phyloP scores from a whole-genome alignment of 2,329 filamentous ascomycete species.

The Rutstroemia sp. region DNA sequence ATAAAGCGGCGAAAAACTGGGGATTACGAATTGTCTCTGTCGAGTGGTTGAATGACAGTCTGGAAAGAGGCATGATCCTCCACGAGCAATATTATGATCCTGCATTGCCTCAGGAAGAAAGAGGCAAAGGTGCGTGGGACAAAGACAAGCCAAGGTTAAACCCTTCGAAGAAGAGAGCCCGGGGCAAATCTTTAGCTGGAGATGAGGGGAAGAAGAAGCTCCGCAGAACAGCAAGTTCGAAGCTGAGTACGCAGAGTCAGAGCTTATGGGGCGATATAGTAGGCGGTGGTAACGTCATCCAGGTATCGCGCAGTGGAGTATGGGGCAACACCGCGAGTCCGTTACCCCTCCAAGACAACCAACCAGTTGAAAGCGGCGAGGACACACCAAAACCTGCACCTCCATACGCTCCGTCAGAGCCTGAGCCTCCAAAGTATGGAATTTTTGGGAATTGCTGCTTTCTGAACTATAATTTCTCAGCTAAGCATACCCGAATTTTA shows the following conservation, averaged over 20 bases:
- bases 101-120: constrained; percentile 56
- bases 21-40: constrained; percentile 68
- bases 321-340: constrained; percentile 20
- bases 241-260: constrained; percentile 70
- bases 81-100: constrained; percentile 84
- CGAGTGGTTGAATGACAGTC: constrained; percentile 79
- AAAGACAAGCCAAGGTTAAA: constrained; percentile 40
- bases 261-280: constrained; percentile 90
- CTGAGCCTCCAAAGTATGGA: constrained; percentile 20
- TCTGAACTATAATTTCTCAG: constrained; percentile 36
- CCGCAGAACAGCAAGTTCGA: constrained; percentile 78
- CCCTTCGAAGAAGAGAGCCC: constrained; percentile 50
- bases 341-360: not conserved
- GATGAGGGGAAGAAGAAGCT: constrained; percentile 70
- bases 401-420: constrained; percentile 14
- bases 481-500: constrained; percentile 32
- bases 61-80: constrained; percentile 81
- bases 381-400: not conserved
- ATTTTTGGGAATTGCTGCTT: constrained; percentile 37
- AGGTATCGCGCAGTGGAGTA: constrained; percentile 24
- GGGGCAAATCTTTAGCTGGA: constrained; percentile 39
- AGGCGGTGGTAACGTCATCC: constrained; percentile 33
- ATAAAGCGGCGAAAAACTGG: constrained; percentile 80
- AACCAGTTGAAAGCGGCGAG: not conserved
- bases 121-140: constrained; percentile 72